Evolutionary conservation across 2,329 filamentous ascomycete genomes (phyloP).

Genomic region (Neofusicoccum cordaticola): DNA sequence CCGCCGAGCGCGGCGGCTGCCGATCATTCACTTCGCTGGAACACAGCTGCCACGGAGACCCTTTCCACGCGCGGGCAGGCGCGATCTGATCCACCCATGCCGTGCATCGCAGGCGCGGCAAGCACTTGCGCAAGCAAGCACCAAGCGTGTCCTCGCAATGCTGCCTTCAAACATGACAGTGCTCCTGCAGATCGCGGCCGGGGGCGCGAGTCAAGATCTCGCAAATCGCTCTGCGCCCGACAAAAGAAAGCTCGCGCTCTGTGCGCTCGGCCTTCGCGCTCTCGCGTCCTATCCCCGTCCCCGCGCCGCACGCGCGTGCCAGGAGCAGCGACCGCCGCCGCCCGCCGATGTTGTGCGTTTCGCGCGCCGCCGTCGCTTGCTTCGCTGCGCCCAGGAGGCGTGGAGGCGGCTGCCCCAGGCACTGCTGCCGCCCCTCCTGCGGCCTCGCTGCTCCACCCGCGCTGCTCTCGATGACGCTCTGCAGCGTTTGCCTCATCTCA

Average conservation of each 20-base stretch:
- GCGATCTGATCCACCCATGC: not conserved
- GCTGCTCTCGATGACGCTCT: conserved; percentile 4
- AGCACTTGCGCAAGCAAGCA: not conserved
- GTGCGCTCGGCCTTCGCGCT: not conserved
- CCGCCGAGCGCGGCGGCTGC: not conserved
- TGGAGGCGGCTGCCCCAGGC: not conserved
- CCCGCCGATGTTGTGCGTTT: not conserved
- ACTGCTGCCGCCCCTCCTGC: not conserved
- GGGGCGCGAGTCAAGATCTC: not conserved
- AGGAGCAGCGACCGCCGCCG: not conserved
- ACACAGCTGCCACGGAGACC: not conserved
- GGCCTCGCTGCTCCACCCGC: not conserved
- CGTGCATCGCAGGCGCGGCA: not conserved
- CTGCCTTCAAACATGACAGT: not conserved
- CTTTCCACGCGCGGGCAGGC: not conserved
- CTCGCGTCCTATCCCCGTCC: not conserved
- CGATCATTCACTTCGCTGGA: not conserved
- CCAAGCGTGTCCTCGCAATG: not conserved
- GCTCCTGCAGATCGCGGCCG: conserved; percentile 7
- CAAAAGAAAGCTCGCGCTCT: not conserved
- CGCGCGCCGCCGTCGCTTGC: not conserved
- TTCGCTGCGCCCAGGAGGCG: no score
- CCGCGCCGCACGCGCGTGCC: not conserved
- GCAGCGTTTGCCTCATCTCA: not conserved
- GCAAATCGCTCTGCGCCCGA: not conserved